These are phyloP conservation scores for Candida yuanshanica DNA, from an alignment of 805 yeast species.

Conservation along the genomic window DNA sequence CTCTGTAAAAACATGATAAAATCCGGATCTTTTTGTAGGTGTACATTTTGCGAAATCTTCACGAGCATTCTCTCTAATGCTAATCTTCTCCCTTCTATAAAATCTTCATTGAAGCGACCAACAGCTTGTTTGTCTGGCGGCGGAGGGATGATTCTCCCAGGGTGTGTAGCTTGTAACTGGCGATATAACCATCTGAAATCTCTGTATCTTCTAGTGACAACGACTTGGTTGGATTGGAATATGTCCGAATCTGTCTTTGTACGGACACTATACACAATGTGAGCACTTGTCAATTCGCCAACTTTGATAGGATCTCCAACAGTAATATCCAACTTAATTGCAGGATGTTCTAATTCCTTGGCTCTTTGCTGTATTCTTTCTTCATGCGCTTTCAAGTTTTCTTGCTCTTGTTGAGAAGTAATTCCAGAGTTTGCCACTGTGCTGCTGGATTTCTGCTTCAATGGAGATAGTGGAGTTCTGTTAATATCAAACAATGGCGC, in stretches of 20 bases:
- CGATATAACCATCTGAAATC: conserved; percentile 95
- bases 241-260: conserved; percentile 40
- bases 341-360: conserved; percentile 9
- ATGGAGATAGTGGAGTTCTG: conserved; percentile 23
- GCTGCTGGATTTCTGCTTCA: conserved; percentile 11
- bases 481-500: conserved; percentile 49
- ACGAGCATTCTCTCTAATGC: conserved; percentile 82
- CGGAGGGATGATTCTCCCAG: conserved; percentile 89
- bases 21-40: conserved; percentile 66
- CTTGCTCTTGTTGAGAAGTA: conserved; percentile 7
- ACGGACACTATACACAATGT: conserved; percentile 78
- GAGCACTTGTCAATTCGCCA: conserved; percentile 85
- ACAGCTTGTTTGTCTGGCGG: conserved; percentile 93
- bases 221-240: conserved; percentile 34
- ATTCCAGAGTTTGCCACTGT: conserved; percentile 1
- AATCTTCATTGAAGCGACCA: conserved; percentile 86
- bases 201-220: conserved; percentile 78
- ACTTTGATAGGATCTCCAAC: conserved; percentile 91
- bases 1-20: conserved; percentile 73
- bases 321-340: conserved; percentile 45
- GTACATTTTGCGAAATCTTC: conserved; percentile 54
- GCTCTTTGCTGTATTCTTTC: background rate
- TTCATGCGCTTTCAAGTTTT: conserved; percentile 5
- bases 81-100: conserved; percentile 78
- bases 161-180: conserved; percentile 78